These are phyloP conservation scores for Aspergillus wentii DNA, from an alignment of 495 filamentous ascomycete species.

Conservation along the genomic window DNA sequence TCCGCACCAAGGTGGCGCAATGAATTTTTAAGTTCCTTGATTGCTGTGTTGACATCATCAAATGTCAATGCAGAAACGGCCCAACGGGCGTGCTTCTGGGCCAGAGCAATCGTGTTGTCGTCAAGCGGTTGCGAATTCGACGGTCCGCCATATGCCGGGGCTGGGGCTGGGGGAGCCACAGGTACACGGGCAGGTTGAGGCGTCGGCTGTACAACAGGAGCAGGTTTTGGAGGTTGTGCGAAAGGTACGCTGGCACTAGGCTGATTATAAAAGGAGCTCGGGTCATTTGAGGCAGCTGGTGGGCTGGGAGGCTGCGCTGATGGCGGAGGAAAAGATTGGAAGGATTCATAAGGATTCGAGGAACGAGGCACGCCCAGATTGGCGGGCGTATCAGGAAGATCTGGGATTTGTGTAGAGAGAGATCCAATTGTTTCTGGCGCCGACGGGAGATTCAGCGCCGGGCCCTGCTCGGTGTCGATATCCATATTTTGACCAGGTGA, in stretches of 20 bases:
- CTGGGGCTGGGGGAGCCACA: neutral
- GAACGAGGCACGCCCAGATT: slow-evolving; percentile 10
- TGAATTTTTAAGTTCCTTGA: slow-evolving; percentile 76
- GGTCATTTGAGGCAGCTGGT: slow-evolving; percentile 21
- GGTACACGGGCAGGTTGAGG: slow-evolving; percentile 15
- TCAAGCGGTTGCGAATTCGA: slow-evolving; percentile 44
- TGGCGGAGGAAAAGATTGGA: slow-evolving; percentile 46
- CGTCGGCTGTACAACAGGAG: slow-evolving; percentile 12
- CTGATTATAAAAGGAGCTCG: slow-evolving; percentile 28
- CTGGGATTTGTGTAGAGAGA: slow-evolving; percentile 16
- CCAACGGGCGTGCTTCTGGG: slow-evolving; percentile 96
- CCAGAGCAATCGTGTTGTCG: slow-evolving; percentile 68
- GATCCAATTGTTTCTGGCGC: slow-evolving; percentile 30
- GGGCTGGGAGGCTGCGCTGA: slow-evolving; percentile 15
- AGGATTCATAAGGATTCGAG: slow-evolving; percentile 20
- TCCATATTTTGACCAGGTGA: slow-evolving; percentile 13
- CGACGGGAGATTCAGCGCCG: slow-evolving; percentile 34
- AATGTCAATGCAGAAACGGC: slow-evolving; percentile 96
- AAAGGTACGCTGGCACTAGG: slow-evolving; percentile 18
- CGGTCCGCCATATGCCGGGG: neutral
- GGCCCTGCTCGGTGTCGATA: slow-evolving; percentile 10
- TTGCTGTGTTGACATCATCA: slow-evolving; percentile 88
- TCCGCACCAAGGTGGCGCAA: slow-evolving; percentile 43
- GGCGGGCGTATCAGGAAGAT: slow-evolving; percentile 37
- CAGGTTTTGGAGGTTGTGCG: slow-evolving; percentile 14